A percentile compares a stretch with the other conserved stretches of the same genome.
phyloP scores from a whole-genome alignment of 441 rosid species.

The Populus trichocarpa region DNA sequence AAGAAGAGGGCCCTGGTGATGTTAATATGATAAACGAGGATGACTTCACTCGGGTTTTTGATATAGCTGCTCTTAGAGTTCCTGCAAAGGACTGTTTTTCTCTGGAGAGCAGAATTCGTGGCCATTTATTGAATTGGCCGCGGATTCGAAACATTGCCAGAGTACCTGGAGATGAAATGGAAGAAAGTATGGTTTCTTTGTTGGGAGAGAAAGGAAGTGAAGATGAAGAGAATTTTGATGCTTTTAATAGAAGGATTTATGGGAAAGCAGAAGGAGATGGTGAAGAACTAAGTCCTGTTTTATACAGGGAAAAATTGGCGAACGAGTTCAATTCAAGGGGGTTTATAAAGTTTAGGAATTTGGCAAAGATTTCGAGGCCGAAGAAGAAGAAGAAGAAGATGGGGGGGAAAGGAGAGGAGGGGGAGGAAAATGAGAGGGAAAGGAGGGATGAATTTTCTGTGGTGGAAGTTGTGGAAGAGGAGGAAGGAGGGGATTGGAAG shows the following conservation, averaged over 20 bases:
- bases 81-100: conserved; percentile 62
- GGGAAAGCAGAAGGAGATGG: conserved; percentile 55
- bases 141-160: conserved; percentile 76
- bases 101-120: conserved; percentile 81
- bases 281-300: conserved; percentile 48
- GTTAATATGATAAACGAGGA: conserved; percentile 33
- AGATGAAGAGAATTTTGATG: conserved; percentile 35
- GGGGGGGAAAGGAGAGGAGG: conserved; percentile 19
- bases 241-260: conserved; percentile 40
- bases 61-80: conserved; percentile 69
- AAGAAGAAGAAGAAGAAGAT: conserved; percentile 34
- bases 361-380: conserved; percentile 80
- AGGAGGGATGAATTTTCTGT: conserved; percentile 36
- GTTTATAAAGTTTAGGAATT: conserved; percentile 63
- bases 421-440: conserved; percentile 23
- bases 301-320: conserved; percentile 68
- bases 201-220: conserved; percentile 23
- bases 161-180: conserved; percentile 79
- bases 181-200: conserved; percentile 36
- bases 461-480: conserved; percentile 64
- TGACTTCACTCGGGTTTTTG: conserved; percentile 62
- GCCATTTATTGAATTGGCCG: conserved; percentile 95
- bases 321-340: conserved; percentile 64
- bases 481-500: conserved; percentile 44
- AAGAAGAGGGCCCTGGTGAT: background rate